A percentile compares a stretch with the other conserved stretches of the same genome.
These are phyloP conservation scores for Fusarium longipes DNA, from an alignment of 2,329 filamentous ascomycete species.

Conservation along the genomic window DNA sequence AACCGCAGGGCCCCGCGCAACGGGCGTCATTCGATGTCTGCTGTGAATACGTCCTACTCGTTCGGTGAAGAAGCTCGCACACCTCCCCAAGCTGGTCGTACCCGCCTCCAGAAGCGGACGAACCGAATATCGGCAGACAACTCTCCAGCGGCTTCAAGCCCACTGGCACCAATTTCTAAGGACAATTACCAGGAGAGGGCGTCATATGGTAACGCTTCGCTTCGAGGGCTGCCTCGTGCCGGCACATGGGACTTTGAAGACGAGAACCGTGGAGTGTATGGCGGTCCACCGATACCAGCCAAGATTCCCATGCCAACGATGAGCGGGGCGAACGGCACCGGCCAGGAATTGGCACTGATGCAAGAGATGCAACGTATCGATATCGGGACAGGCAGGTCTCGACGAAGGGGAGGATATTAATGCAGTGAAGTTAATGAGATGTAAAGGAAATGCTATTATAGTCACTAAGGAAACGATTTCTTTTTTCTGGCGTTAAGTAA, in stretches of 20 bases:
- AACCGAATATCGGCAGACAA: constrained; percentile 57
- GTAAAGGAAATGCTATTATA: constrained; percentile 39
- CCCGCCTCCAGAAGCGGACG: constrained; percentile 73
- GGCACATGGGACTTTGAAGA: constrained; percentile 65
- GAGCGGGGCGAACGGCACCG: constrained; percentile 57
- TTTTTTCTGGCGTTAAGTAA: constrained; percentile 35
- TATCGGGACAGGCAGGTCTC: constrained; percentile 69
- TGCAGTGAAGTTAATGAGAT: constrained; percentile 31
- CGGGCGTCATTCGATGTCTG: constrained; percentile 62
- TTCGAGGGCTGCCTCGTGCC: constrained; percentile 56
- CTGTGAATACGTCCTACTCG: constrained; percentile 49
- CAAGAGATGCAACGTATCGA: constrained; percentile 78
- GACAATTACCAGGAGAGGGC: constrained; percentile 62
- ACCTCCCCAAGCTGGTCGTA: constrained; percentile 58
- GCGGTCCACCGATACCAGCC: constrained; percentile 72
- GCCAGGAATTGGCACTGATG: constrained; percentile 69
- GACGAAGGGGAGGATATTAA: constrained; percentile 61
- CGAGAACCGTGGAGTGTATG: constrained; percentile 62
- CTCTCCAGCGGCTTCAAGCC: constrained; percentile 57
- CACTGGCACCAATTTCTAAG: constrained; percentile 64
- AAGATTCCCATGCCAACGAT: constrained; percentile 73
- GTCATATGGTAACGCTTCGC: constrained; percentile 47
- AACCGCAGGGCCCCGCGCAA: constrained; percentile 64
- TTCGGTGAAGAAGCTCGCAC: constrained; percentile 50
- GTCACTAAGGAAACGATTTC: constrained; percentile 28